phyloP scores from a whole-genome alignment of 208 protist species.

The Leishmania guyanensis region DNA sequence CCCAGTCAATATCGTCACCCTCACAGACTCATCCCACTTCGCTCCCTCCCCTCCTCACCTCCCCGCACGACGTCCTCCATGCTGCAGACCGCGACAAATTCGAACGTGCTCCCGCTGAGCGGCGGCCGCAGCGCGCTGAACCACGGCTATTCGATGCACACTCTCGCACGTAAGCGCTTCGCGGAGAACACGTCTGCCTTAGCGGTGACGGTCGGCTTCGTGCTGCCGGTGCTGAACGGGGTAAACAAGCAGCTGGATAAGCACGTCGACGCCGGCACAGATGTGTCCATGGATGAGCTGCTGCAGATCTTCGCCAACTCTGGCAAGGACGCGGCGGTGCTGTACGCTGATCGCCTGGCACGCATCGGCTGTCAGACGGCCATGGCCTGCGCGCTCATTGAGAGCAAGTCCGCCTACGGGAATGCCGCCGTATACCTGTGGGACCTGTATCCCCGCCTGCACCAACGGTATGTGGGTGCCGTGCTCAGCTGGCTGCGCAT shows the following conservation, averaged over 20 bases:
- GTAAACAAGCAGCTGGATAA: slow-evolving; percentile 62
- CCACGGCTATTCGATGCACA: slow-evolving; percentile 58
- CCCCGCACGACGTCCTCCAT: not conserved
- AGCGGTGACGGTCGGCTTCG: slow-evolving; percentile 50
- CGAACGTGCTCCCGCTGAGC: slow-evolving; percentile 19
- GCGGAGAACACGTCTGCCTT: slow-evolving; percentile 64
- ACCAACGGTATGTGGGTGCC: slow-evolving; percentile 65
- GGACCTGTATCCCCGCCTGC: slow-evolving; percentile 74
- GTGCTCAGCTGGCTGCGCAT: slow-evolving; percentile 49
- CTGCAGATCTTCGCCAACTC: slow-evolving; percentile 42
- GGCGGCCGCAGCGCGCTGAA: slow-evolving; percentile 24
- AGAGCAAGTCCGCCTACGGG: slow-evolving; percentile 35
- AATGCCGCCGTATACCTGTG: slow-evolving; percentile 73
- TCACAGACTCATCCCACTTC: not conserved
- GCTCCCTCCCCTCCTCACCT: not conserved
- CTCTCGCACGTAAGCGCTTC: slow-evolving; percentile 55
- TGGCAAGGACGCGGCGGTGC: slow-evolving; percentile 25
- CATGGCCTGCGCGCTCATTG: slow-evolving; percentile 51
- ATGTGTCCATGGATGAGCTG: slow-evolving; percentile 59
- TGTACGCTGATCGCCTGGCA: slow-evolving; percentile 60
- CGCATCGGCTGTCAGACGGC: slow-evolving; percentile 62
- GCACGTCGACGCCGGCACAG: slow-evolving; percentile 57
- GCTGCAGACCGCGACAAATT: slow-evolving; percentile 26
- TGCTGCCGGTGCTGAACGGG: slow-evolving; percentile 58
- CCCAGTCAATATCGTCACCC: not conserved